phyloP scores from a whole-genome alignment of 1,139 yeast species.

The Taphrina deformans region DNA sequence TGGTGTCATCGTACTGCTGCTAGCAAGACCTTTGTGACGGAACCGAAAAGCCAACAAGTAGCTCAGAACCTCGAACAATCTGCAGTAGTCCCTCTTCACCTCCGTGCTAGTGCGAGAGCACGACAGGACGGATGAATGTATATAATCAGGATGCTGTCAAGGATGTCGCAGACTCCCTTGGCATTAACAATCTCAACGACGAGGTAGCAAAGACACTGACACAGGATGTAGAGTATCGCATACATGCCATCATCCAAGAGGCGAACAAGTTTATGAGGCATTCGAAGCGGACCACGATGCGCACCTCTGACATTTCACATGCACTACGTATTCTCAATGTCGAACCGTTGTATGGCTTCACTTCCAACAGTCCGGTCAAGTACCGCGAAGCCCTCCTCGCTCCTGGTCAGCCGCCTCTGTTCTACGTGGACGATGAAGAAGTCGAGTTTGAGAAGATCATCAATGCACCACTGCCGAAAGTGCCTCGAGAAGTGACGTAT shows the following conservation, averaged over 20 bases:
- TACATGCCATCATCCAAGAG: conserved; percentile 78
- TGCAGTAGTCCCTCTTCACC: no score
- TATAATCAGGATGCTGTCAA: conserved; percentile 70
- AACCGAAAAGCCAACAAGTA: no score
- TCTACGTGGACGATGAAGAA: conserved; percentile 87
- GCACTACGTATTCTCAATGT: conserved; percentile 84
- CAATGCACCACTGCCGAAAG: conserved; percentile 91
- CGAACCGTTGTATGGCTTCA: conserved; percentile 59
- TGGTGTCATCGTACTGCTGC: no score
- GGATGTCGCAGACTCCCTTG: conserved; percentile 92
- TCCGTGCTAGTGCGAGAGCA: not conserved
- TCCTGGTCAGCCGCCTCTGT: conserved; percentile 85
- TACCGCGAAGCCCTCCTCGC: conserved; percentile 85
- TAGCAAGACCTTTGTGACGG: no score
- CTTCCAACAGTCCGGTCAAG: conserved; percentile 55
- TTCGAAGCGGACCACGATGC: conserved; percentile 76
- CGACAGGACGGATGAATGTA: conserved; percentile 16
- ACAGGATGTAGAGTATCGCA: conserved; percentile 97
- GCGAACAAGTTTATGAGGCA: conserved; percentile 96
- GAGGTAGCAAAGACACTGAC: conserved; percentile 94
- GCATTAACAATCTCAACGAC: conserved; percentile 72
- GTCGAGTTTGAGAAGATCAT: conserved; percentile 91
- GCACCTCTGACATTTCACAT: conserved; percentile 76
- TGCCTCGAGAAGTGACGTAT: conserved; percentile 82
- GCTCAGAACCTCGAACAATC: no score